These are phyloP conservation scores for Pholiota molesta DNA, from an alignment of 768 basidiomycete genomes.

Conservation along the genomic window DNA sequence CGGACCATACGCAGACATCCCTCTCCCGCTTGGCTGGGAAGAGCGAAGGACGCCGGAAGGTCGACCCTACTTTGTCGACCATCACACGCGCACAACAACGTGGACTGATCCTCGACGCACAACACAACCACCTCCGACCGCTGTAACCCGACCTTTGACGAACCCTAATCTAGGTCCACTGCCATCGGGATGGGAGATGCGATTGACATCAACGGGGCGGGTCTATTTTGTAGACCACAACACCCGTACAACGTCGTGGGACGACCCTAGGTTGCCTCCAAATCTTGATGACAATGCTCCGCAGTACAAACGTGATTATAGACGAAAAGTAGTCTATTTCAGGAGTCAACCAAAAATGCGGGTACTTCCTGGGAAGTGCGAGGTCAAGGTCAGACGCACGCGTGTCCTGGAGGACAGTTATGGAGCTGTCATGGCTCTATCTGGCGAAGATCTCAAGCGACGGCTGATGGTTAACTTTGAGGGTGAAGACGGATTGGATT, in stretches of 20 bases:
- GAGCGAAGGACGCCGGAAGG: slow-evolving; percentile 91
- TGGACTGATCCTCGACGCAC: slow-evolving; percentile 85
- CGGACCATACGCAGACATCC: slow-evolving; percentile 58
- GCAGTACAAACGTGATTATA: slow-evolving; percentile 95
- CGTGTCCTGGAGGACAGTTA: slow-evolving; percentile 89
- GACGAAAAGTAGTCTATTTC: slow-evolving; percentile 92
- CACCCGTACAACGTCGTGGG: slow-evolving; percentile 89
- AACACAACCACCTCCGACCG: slow-evolving; percentile 51
- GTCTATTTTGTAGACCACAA: slow-evolving; percentile 96
- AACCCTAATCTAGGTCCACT: slow-evolving; percentile 75
- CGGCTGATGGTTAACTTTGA: slow-evolving; percentile 77
- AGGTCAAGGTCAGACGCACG: slow-evolving; percentile 79
- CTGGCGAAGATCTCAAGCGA: slow-evolving; percentile 70
- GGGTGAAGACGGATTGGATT: slow-evolving; percentile 80
- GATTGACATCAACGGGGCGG: slow-evolving; percentile 79
- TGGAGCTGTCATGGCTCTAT: slow-evolving; percentile 79
- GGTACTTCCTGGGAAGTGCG: slow-evolving; percentile 77
- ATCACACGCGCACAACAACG: slow-evolving; percentile 88
- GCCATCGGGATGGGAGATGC: slow-evolving; percentile 95
- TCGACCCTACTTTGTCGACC: slow-evolving; percentile 62
- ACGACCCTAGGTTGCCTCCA: slow-evolving; percentile 86
- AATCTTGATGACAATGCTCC: slow-evolving; percentile 86
- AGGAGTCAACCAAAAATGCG: slow-evolving; percentile 88
- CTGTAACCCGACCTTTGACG: slow-evolving; percentile 49
- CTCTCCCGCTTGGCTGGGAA: slow-evolving; percentile 90